Evolutionary conservation across 495 filamentous ascomycete species (phyloP).

Genomic region (Hypoxylon rickii): DNA sequence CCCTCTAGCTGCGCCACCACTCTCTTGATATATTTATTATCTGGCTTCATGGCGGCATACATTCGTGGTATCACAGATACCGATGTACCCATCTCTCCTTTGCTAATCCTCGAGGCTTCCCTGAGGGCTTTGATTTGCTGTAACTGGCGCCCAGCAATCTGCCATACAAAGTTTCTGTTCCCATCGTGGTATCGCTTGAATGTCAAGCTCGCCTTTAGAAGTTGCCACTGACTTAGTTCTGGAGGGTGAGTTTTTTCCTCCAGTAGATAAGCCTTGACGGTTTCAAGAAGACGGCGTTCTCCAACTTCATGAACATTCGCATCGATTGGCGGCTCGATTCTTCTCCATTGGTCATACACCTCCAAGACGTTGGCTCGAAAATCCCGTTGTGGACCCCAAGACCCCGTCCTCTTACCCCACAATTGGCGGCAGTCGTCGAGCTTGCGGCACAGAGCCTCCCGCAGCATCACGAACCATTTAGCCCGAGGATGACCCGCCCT

Average conservation of each 20-base stretch:
- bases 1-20: background rate
- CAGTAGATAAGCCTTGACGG: background rate
- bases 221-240: background rate
- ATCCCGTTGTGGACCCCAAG: too few species aligned
- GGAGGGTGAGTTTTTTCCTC: background rate
- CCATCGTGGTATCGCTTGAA: background rate
- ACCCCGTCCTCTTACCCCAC: too few species aligned
- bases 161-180: background rate
- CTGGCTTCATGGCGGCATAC: background rate
- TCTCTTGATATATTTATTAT: background rate
- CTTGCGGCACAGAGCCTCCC: background rate
- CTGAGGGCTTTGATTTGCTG: background rate
- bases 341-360: too few species aligned
- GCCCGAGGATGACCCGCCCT: background rate
- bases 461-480: background rate
- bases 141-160: background rate
- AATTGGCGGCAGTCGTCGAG: too few species aligned
- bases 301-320: too few species aligned
- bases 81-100: too few species aligned
- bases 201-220: background rate
- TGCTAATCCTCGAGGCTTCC: background rate
- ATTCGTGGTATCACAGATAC: background rate
- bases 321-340: too few species aligned
- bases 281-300: too few species aligned
- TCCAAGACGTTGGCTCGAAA: too few species aligned